Percentiles rank a stretch among this genome's conserved stretches.
phyloP scores from a whole-genome alignment of 2,329 filamentous ascomycete genomes.

The Aureobasidium sp. region DNA sequence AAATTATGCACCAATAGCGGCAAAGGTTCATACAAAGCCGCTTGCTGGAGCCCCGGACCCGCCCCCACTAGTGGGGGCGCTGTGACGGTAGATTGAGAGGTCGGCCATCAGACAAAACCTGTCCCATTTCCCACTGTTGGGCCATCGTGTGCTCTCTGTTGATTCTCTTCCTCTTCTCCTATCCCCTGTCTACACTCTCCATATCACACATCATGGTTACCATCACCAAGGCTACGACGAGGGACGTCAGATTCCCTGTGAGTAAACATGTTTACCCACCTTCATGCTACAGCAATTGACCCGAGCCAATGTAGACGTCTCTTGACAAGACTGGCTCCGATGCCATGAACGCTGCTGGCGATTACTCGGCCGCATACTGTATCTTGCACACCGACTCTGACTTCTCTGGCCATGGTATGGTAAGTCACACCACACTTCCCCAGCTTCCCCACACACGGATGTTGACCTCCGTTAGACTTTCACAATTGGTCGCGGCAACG shows the following conservation, averaged over 20 bases:
- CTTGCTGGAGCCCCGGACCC: conserved; percentile 10
- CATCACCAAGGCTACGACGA: conserved; percentile 40
- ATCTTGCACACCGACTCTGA: conserved; percentile 74
- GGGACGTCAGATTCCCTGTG: conserved; percentile 45
- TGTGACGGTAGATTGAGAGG: conserved; percentile 4
- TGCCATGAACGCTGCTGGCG: conserved; percentile 90
- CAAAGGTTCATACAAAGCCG: conserved; percentile 4
- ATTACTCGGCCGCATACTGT: conserved; percentile 93
- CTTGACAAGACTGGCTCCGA: conserved; percentile 94
- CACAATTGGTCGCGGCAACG: conserved; percentile 83
- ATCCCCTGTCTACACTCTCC: neutral
- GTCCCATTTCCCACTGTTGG: conserved; percentile 9
- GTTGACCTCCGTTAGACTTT: conserved; percentile 47
- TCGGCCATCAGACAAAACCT: conserved; percentile 1
- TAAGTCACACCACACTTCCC: conserved; percentile 28
- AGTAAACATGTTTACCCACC: conserved; percentile 18
- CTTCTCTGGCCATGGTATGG: conserved; percentile 72
- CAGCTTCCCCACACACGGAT: neutral
- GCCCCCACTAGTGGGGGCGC: conserved; percentile 11
- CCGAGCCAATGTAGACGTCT: conserved; percentile 53
- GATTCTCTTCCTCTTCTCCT: neutral
- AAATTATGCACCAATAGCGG: conserved; percentile 15
- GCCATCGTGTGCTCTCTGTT: neutral
- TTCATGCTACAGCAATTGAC: neutral
- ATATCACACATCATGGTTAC: conserved; percentile 35